Conservation (phyloP, 768 basidiomycete genomes). For the Pilatotrama ljubarskyi region DNA sequence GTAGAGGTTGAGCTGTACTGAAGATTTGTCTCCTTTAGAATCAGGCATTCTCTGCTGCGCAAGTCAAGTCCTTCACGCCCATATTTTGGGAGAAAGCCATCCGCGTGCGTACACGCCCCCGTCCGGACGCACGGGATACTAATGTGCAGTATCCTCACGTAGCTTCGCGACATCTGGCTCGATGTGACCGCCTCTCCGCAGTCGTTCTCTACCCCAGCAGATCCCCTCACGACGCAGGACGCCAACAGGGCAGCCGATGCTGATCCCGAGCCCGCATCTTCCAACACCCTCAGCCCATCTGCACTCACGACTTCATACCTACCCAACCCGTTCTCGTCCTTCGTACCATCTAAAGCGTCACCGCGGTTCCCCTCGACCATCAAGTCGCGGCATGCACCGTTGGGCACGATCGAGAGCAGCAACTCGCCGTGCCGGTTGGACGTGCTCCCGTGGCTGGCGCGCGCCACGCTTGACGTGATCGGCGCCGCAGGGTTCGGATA, state of each 20-base stretch:
- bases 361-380: conserved; percentile 3
- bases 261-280: conserved; percentile 10
- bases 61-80: conserved; percentile 51
- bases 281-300: conserved; percentile 5
- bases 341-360: conserved; percentile 23
- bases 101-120: conserved; percentile 38
- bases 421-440: conserved; percentile 43
- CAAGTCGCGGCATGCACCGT: neutral
- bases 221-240: conserved; percentile 9
- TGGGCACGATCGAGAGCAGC: neutral
- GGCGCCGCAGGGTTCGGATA: conserved; percentile 69
- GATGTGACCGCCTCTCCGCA: conserved; percentile 24
- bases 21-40: conserved; percentile 31
- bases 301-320: conserved; percentile 20
- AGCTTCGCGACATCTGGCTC: conserved; percentile 51
- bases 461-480: conserved; percentile 75
- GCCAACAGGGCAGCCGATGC: conserved; percentile 1
- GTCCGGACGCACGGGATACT: neutral
- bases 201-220: conserved; percentile 5
- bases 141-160: neutral
- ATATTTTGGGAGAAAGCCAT: conserved; percentile 61
- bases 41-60: conserved; percentile 52
- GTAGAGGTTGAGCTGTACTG: neutral
- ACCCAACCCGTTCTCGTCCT: conserved; percentile 29
- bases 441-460: conserved; percentile 62